Percentiles rank a stretch among this genome's conserved stretches.
These are phyloP conservation scores for Penicillium sp. DNA, from an alignment of 2,329 filamentous ascomycete species.

Conservation along the genomic window DNA sequence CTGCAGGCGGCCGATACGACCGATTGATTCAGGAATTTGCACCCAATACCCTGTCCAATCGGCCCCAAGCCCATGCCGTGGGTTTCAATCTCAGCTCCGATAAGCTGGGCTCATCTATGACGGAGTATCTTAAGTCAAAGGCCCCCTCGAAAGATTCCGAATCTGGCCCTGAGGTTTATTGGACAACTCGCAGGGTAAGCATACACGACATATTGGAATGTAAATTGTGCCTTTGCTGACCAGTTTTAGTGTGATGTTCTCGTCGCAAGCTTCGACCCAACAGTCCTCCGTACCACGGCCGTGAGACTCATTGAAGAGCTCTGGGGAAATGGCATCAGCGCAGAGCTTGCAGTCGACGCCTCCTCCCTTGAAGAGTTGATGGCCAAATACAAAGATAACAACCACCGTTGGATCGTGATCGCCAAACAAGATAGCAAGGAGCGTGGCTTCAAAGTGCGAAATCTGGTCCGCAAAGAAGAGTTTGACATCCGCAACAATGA, in stretches of 20 bases:
- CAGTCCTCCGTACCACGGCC: conserved; percentile 74
- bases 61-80: conserved; percentile 77
- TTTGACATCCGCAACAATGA: conserved; percentile 75
- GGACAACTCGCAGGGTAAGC: conserved; percentile 66
- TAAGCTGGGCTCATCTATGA: conserved; percentile 68
- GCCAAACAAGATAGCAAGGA: conserved; percentile 70
- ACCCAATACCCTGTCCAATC: conserved; percentile 66
- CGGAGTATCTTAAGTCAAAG: conserved; percentile 56
- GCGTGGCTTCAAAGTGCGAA: conserved; percentile 73
- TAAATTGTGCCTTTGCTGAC: conserved; percentile 10
- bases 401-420: conserved; percentile 86
- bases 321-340: conserved; percentile 83
- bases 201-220: neutral
- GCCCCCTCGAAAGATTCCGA: conserved; percentile 71
- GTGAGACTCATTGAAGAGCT: conserved; percentile 77
- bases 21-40: conserved; percentile 82
- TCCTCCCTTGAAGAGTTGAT: conserved; percentile 76
- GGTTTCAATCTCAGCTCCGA: conserved; percentile 93
- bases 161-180: conserved; percentile 64
- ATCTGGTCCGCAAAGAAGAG: conserved; percentile 77
- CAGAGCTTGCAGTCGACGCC: conserved; percentile 82
- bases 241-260: conserved; percentile 76
- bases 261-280: conserved; percentile 82
- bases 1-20: conserved; percentile 92
- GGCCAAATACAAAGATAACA: conserved; percentile 69